Percentiles rank a stretch among this genome's conserved stretches.
Conservation (phyloP, 345 rosid genomes). For the Gossypium rotundifolium region DNA sequence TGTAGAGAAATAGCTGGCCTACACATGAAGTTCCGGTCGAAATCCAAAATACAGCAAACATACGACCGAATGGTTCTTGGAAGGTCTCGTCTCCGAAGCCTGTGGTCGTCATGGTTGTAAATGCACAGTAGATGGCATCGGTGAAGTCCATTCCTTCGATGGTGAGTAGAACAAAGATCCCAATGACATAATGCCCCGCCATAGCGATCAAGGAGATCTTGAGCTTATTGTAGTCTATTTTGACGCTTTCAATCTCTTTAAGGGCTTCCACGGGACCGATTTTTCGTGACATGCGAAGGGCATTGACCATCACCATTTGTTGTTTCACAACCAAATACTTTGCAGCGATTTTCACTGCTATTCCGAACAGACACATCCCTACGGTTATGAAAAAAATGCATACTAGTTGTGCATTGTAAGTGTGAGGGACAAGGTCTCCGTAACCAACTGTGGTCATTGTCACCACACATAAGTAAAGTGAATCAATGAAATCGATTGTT, state of each 20-base stretch:
- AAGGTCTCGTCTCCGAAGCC: conserved; percentile 22
- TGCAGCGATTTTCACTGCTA: conserved; percentile 15
- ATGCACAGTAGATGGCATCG: conserved; percentile 11
- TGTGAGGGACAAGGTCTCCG: conserved; percentile 17
- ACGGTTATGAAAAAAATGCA: not conserved
- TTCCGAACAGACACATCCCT: conserved; percentile 14
- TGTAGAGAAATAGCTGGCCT: conserved; percentile 17
- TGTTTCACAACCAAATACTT: conserved; percentile 14
- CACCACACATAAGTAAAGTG: not conserved
- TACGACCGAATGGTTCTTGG: conserved; percentile 4
- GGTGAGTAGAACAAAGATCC: not conserved
- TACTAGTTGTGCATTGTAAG: not conserved
- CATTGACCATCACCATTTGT: not conserved
- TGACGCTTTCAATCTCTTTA: not conserved
- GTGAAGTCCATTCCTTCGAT: conserved; percentile 14
- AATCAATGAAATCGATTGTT: conserved; percentile 4
- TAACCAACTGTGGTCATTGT: conserved; percentile 24
- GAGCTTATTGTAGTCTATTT: not conserved
- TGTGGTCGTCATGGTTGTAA: conserved; percentile 14
- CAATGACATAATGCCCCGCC: conserved; percentile 3
- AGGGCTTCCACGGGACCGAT: not conserved
- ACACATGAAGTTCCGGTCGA: conserved; percentile 4
- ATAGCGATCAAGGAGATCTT: not conserved
- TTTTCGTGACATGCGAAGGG: not conserved
- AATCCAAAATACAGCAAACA: conserved; percentile 14